Conservation (phyloP, 345 rosid species). For the Hibiscus mutabilis region DNA sequence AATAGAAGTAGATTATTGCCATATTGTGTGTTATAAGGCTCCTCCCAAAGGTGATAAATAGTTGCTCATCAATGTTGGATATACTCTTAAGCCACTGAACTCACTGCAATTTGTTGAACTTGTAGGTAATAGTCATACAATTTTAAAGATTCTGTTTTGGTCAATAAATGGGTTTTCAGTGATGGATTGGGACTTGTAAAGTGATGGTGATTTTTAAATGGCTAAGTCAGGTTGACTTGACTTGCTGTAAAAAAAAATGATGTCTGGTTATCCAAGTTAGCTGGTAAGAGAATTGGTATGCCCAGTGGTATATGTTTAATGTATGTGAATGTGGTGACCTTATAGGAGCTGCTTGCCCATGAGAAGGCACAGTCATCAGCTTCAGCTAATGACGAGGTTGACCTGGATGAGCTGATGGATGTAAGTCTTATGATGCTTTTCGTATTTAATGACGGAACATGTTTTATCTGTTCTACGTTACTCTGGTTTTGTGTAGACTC, state of each 20-base stretch:
- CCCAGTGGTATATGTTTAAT: constrained; percentile 12
- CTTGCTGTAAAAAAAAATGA: background rate
- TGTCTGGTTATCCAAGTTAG: background rate
- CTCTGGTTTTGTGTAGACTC: constrained; percentile 1
- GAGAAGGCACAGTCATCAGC: constrained; percentile 56
- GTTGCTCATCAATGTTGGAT: background rate
- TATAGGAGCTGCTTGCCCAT: constrained; percentile 65
- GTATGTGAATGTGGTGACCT: constrained; percentile 10
- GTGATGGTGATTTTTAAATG: background rate
- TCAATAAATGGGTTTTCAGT: background rate
- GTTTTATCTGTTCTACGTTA: background rate
- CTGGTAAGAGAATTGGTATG: background rate
- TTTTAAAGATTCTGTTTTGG: background rate
- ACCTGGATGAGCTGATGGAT: constrained; percentile 95
- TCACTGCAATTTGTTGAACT: background rate
- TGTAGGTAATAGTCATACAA: background rate
- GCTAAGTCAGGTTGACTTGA: background rate
- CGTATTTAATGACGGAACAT: background rate
- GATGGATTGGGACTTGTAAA: background rate
- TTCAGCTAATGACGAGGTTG: constrained; percentile 60
- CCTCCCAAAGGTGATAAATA: background rate
- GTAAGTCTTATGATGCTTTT: constrained; percentile 38
- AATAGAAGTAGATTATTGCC: background rate
- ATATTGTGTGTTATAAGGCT: background rate
- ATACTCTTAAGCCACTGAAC: background rate